Evolutionary conservation across 768 basidiomycete species (phyloP).

Genomic region (Chiua virens): DNA sequence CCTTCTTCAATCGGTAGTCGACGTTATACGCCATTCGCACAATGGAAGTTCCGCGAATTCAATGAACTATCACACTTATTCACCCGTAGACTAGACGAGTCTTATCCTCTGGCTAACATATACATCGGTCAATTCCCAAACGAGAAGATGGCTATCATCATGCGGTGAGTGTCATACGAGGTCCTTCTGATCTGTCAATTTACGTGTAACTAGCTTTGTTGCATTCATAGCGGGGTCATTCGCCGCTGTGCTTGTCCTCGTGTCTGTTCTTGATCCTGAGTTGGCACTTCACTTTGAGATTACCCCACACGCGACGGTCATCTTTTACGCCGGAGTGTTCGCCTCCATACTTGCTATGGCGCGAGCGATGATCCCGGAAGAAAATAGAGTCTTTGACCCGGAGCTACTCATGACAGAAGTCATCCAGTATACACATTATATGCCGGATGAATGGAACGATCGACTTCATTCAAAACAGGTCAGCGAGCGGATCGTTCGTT

Average conservation of each 20-base stretch:
- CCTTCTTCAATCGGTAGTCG: slow-evolving; percentile 93
- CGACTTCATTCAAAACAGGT: slow-evolving; percentile 88
- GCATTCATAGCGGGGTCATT: slow-evolving; percentile 97
- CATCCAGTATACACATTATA: slow-evolving; percentile 91
- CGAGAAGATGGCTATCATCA: slow-evolving; percentile 83
- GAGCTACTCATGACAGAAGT: slow-evolving; percentile 92
- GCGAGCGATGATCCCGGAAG: slow-evolving; percentile 93
- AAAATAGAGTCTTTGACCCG: slow-evolving; percentile 91
- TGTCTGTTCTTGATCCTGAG: slow-evolving; percentile 92
- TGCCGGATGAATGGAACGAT: slow-evolving; percentile 91
- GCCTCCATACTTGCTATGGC: slow-evolving; percentile 86
- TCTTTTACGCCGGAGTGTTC: slow-evolving; percentile 92
- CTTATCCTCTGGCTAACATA: slow-evolving; percentile 87
- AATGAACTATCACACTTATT: slow-evolving; percentile 97
- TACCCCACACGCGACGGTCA: slow-evolving; percentile 85
- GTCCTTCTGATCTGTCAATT: not conserved
- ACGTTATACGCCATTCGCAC: slow-evolving; percentile 90
- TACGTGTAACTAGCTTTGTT: slow-evolving; percentile 65
- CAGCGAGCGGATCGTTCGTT: slow-evolving; percentile 5
- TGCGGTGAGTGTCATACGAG: slow-evolving; percentile 60
- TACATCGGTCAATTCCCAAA: slow-evolving; percentile 99
- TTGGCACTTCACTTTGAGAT: slow-evolving; percentile 93
- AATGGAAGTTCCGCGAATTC: slow-evolving; percentile 99
- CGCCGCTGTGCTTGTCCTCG: slow-evolving; percentile 90
- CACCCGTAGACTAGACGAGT: slow-evolving; percentile 78